Evolutionary conservation across 768 basidiomycete species (phyloP).

Genomic region (Lactarius vividus): DNA sequence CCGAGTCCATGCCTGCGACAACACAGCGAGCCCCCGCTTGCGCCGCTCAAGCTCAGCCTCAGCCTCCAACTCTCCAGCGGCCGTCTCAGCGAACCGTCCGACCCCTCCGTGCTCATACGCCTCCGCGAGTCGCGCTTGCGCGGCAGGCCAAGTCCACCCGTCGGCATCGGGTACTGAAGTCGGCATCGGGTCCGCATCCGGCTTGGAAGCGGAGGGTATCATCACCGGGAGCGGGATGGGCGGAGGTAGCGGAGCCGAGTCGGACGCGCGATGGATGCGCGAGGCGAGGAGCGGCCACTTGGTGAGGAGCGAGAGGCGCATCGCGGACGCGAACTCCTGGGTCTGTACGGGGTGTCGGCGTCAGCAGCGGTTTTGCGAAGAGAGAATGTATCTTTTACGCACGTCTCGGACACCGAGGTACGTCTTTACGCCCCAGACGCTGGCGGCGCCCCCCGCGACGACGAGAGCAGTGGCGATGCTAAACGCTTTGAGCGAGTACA

Average conservation of each 20-base stretch:
- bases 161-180: background rate
- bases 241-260: constrained; percentile 30
- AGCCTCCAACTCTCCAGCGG: constrained; percentile 52
- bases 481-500: constrained; percentile 63
- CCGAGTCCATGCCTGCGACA: background rate
- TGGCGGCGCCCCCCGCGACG: constrained; percentile 42
- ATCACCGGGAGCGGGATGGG: background rate
- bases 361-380: too few species aligned
- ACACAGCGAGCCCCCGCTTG: constrained; percentile 32
- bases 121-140: constrained; percentile 49
- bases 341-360: constrained; percentile 37
- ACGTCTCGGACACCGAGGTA: constrained; percentile 38
- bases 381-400: too few species aligned
- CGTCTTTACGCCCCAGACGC: constrained; percentile 50
- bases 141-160: constrained; percentile 53
- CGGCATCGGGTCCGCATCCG: background rate
- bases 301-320: constrained; percentile 49
- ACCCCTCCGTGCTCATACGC: constrained; percentile 63
- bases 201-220: background rate
- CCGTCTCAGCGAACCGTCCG: constrained; percentile 52
- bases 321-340: constrained; percentile 55
- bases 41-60: constrained; percentile 52
- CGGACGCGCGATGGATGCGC: constrained; percentile 49
- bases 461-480: constrained; percentile 63
- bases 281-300: constrained; percentile 50